Percentiles rank a stretch among this genome's conserved stretches.
These are phyloP conservation scores for Monosporozyma aerobia DNA, from an alignment of 805 yeast genomes.

Conservation along the genomic window DNA sequence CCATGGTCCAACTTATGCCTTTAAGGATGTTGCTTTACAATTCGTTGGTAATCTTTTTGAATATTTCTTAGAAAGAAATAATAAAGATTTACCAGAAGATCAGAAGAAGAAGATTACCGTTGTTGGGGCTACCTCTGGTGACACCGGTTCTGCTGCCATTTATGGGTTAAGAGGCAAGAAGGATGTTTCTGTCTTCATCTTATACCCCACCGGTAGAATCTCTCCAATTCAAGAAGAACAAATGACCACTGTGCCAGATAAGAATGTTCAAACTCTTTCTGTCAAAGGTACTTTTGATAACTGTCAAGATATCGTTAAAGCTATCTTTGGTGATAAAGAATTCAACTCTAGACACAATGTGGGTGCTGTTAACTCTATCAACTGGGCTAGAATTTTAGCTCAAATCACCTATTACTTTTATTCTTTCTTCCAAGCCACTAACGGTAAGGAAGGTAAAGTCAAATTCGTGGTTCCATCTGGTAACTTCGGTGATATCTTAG, in stretches of 20 bases:
- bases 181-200: slow-evolving; percentile 93
- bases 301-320: slow-evolving; percentile 94
- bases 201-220: slow-evolving; percentile 95
- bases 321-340: slow-evolving; percentile 78
- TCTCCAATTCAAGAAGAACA: slow-evolving; percentile 97
- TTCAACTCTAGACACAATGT: slow-evolving; percentile 86
- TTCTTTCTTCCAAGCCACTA: slow-evolving; percentile 65
- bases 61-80: slow-evolving; percentile 73
- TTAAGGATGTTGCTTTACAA: slow-evolving; percentile 97
- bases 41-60: slow-evolving; percentile 96
- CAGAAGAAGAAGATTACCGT: slow-evolving; percentile 80
- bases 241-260: slow-evolving; percentile 93
- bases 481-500: slow-evolving; percentile 95
- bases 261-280: slow-evolving; percentile 88
- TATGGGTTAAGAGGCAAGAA: slow-evolving; percentile 95
- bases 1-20: slow-evolving; percentile 99
- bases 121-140: slow-evolving; percentile 99
- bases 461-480: slow-evolving; percentile 95
- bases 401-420: slow-evolving; percentile 95
- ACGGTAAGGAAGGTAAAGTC: slow-evolving; percentile 38
- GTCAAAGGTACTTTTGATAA: slow-evolving; percentile 96
- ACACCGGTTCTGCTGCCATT: slow-evolving; percentile 98
- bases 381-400: slow-evolving; percentile 98
- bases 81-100: slow-evolving; percentile 42
- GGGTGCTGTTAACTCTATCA: slow-evolving; percentile 96